Conservation (phyloP, 2,329 filamentous ascomycete species). For the Epichloe uncinata region DNA sequence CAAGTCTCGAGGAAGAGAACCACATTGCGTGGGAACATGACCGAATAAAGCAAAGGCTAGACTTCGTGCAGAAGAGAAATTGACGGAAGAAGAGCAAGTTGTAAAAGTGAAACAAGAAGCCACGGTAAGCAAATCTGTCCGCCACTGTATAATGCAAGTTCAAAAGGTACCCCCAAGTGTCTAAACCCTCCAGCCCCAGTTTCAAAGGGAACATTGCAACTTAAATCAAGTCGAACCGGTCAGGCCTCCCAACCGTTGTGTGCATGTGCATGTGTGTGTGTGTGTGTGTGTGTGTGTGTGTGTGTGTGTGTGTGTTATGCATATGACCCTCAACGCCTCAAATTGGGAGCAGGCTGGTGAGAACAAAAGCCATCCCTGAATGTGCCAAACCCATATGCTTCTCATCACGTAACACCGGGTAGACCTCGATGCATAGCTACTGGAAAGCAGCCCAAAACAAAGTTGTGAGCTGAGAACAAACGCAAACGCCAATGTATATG, state of each 20-base stretch:
- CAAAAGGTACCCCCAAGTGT: neutral
- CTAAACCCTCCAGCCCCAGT: neutral
- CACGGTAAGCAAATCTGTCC: conserved; percentile 1
- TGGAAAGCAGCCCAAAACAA: neutral
- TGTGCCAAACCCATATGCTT: neutral
- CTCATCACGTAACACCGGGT: neutral
- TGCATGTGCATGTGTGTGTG: no score
- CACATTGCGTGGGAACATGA: neutral
- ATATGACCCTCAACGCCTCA: conserved; percentile 6
- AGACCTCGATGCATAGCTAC: conserved; percentile 2
- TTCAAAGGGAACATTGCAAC: neutral
- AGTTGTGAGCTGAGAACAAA: neutral
- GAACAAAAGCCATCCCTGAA: neutral
- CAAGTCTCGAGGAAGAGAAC: neutral
- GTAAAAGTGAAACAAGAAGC: neutral
- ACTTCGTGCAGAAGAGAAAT: neutral
- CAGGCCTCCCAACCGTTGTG: neutral
- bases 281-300: no score
- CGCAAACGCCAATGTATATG: conserved; percentile 10
- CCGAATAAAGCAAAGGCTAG: neutral
- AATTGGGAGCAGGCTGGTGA: neutral
- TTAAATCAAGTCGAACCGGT: neutral
- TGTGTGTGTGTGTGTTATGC: conserved; percentile 3
- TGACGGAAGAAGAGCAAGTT: neutral
- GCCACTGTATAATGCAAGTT: conserved; percentile 6